Percentiles rank a stretch among this genome's conserved stretches.
These are phyloP conservation scores for Coniochaeta ligniaria DNA, from an alignment of 2,329 filamentous ascomycete genomes.

Conservation along the genomic window DNA sequence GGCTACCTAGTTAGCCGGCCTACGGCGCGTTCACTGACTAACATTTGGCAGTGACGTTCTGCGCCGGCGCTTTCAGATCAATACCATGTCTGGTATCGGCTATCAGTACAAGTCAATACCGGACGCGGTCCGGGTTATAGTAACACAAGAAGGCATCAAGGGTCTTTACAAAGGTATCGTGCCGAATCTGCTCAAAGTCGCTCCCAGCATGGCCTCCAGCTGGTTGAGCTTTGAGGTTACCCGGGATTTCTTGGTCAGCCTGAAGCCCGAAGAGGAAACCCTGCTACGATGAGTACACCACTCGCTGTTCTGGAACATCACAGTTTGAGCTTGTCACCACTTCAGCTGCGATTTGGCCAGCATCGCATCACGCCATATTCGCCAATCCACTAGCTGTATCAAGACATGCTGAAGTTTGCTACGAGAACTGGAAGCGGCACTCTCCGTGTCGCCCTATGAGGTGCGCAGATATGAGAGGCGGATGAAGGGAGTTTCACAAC, in stretches of 20 bases:
- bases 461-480: background rate
- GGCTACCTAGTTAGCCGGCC: background rate
- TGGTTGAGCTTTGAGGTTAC: slow-evolving; percentile 97
- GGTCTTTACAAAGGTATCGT: slow-evolving; percentile 95
- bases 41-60: slow-evolving; percentile 65
- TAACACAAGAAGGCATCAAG: slow-evolving; percentile 72
- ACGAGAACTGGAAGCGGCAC: background rate
- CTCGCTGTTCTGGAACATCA: background rate
- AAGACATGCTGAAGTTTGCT: slow-evolving; percentile 1
- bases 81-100: slow-evolving; percentile 97
- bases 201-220: slow-evolving; percentile 96
- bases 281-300: slow-evolving; percentile 14
- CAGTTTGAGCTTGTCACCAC: background rate
- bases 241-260: slow-evolving; percentile 70
- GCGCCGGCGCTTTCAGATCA: slow-evolving; percentile 92
- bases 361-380: background rate
- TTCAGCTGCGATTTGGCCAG: background rate
- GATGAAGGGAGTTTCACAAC: background rate
- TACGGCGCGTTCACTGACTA: slow-evolving; percentile 13
- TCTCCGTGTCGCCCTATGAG: background rate
- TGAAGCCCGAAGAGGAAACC: slow-evolving; percentile 40
- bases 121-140: slow-evolving; percentile 76
- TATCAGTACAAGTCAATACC: slow-evolving; percentile 87
- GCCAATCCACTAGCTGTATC: background rate
- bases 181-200: slow-evolving; percentile 92